A percentile compares a stretch with the other conserved stretches of the same genome.
Conservation (phyloP, 2,329 filamentous ascomycete genomes). For the Epichloe brachyelytri region DNA sequence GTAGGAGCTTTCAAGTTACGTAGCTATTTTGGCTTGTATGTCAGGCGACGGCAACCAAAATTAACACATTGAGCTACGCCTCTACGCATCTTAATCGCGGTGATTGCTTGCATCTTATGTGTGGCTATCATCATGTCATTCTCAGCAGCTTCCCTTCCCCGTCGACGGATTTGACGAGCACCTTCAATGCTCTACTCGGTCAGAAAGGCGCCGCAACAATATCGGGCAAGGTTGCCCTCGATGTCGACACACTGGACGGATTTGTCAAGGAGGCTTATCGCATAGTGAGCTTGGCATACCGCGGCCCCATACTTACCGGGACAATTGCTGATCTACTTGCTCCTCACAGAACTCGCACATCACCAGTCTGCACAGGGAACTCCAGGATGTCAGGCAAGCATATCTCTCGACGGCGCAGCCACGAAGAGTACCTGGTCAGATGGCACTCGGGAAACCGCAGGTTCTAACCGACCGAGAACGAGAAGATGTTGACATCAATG, state of each 20-base stretch:
- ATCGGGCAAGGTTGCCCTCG: constrained; percentile 24
- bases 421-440: constrained; percentile 38
- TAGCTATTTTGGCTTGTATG: background rate
- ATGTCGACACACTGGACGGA: constrained; percentile 51
- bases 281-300: constrained; percentile 49
- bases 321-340: background rate
- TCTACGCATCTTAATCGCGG: background rate
- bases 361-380: constrained; percentile 62
- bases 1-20: background rate
- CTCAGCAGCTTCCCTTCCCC: constrained; percentile 5
- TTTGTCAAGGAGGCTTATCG: constrained; percentile 91
- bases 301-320: background rate
- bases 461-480: constrained; percentile 69
- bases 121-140: constrained; percentile 1
- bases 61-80: background rate
- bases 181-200: constrained; percentile 53
- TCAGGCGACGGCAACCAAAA: background rate
- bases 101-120: too few relatives aligned
- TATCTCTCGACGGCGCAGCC: constrained; percentile 76
- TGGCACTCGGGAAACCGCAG: constrained; percentile 30
- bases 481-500: constrained; percentile 76
- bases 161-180: constrained; percentile 50
- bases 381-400: constrained; percentile 71
- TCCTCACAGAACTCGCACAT: constrained; percentile 66
- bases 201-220: constrained; percentile 41